These are phyloP conservation scores for Hibiscus trionum DNA, from an alignment of 345 rosid species.

Conservation along the genomic window DNA sequence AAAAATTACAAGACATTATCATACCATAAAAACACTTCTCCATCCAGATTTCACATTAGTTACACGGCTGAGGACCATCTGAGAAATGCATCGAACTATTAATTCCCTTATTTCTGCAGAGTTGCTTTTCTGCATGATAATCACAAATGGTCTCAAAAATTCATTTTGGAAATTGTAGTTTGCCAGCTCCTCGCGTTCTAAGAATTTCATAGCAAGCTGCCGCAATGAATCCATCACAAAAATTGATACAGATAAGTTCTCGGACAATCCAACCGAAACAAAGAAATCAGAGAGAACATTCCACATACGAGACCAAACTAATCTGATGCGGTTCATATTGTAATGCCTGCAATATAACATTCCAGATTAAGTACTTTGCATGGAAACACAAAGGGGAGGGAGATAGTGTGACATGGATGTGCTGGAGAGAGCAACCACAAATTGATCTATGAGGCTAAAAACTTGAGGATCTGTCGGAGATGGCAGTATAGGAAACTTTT, in stretches of 20 bases:
- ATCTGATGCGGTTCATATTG: slow-evolving; percentile 96
- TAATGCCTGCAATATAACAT: slow-evolving; percentile 64
- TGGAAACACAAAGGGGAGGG: background rate
- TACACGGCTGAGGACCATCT: slow-evolving; percentile 97
- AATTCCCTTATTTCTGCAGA: slow-evolving; percentile 84
- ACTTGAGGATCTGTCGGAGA: background rate
- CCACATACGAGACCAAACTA: slow-evolving; percentile 98
- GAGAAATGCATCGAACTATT: slow-evolving; percentile 92
- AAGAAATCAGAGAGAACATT: slow-evolving; percentile 90
- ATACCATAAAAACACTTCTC: slow-evolving; percentile 96
- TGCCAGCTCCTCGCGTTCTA: slow-evolving; percentile 97
- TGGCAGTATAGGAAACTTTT: background rate
- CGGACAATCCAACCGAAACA: slow-evolving; percentile 94
- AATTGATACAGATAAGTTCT: slow-evolving; percentile 93
- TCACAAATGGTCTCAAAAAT: slow-evolving; percentile 89
- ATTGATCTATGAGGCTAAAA: background rate
- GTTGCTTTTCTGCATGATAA: slow-evolving; percentile 88
- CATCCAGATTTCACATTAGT: slow-evolving; percentile 94
- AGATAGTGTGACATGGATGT: background rate
- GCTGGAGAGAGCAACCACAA: background rate
- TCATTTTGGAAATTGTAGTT: slow-evolving; percentile 96
- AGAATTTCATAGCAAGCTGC: slow-evolving; percentile 95
- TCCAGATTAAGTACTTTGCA: background rate
- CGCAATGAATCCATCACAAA: slow-evolving; percentile 98
- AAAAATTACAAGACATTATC: slow-evolving; percentile 9